Base-by-base conservation (phyloP, 495 filamentous ascomycete genomes). In the Saxophila tyrrhenica region DNA sequence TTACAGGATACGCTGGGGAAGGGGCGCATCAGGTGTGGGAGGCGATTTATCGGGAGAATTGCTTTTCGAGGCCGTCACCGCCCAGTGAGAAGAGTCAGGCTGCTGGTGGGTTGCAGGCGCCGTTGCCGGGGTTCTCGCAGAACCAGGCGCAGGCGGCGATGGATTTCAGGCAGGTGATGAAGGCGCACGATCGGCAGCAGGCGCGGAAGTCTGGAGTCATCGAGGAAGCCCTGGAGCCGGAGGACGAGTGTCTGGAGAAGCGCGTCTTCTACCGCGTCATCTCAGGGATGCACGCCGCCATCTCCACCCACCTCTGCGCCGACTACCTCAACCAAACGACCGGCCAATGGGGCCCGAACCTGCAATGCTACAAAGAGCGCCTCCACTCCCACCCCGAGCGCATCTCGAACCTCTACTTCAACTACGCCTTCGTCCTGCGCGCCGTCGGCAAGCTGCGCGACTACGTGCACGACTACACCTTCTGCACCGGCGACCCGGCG, bases 321-420 rank as follows among this genome's bases (percentile, higher is more conserved):
- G 89, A 95, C 67, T 95, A 95, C 58, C 72, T 97, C 47, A 96
- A 97, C 73, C 88, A 95, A 67, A 89, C 85, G 1, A 96, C 92
- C 1, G 92, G 94, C 39, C 71, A 88, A 69, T 97, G 92, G 92
- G 81, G 83, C 44, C 94, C 92, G 15, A 98, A 98, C 62, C 71
- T 95, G 29, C 75, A 78, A 62, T 98, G 92, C 75, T 98, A 92
- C 76, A 81, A 85, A 65, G 73, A 81, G 19, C 84, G 92, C 13
- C 78, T 98, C 17, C 83, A 92, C 63, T 74, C 75, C 8, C 80
- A 87, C 62, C 89, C 91, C 0, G 92, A 98, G 58, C 85, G 89
- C 50, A 84, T 96, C 64, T 91, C 91, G 51, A 98, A 98, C 68
- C 79, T 97, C 54, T 98, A 97, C 72, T 98, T 98, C 75, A 95